Evolutionary conservation across 2,329 filamentous ascomycete genomes (phyloP).

Genomic region (Aspergillus novofumigatus): DNA sequence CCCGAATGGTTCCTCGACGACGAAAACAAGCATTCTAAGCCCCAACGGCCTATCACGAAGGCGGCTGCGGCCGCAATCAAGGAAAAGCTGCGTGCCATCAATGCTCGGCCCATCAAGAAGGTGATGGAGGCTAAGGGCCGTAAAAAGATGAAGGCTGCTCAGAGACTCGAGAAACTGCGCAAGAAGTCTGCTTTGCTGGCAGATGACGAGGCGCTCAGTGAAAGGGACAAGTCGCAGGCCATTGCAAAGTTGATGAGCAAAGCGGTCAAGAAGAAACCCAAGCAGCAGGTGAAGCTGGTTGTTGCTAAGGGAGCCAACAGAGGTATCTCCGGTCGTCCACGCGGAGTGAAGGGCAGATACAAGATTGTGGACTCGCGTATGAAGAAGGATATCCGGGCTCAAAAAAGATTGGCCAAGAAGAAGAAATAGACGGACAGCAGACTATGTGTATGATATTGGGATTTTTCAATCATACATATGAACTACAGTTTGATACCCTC

Average conservation of each 20-base stretch:
- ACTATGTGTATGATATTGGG: slow-evolving; percentile 9
- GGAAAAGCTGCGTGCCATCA: slow-evolving; percentile 87
- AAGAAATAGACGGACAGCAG: slow-evolving; percentile 39
- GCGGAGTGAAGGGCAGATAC: slow-evolving; percentile 91
- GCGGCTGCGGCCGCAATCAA: slow-evolving; percentile 88
- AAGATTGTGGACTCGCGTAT: slow-evolving; percentile 93
- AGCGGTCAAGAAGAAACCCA: slow-evolving; percentile 81
- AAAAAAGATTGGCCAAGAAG: slow-evolving; percentile 77
- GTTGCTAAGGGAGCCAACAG: slow-evolving; percentile 81
- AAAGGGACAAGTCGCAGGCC: slow-evolving; percentile 88
- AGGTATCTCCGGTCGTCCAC: slow-evolving; percentile 79
- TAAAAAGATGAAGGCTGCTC: slow-evolving; percentile 94
- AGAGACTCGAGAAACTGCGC: slow-evolving; percentile 86
- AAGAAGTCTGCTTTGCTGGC: slow-evolving; percentile 92
- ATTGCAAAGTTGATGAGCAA: slow-evolving; percentile 79
- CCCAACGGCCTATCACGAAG: slow-evolving; percentile 84
- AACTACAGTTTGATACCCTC: slow-evolving; percentile 15
- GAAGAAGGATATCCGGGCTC: slow-evolving; percentile 91
- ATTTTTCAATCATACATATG: slow-evolving; percentile 7
- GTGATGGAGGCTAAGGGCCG: slow-evolving; percentile 92
- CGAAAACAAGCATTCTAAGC: slow-evolving; percentile 76
- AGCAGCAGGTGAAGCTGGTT: slow-evolving; percentile 77
- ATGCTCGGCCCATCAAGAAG: slow-evolving; percentile 98
- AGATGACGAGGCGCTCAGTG: slow-evolving; percentile 86
- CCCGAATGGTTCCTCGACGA: slow-evolving; percentile 99